Base-by-base conservation (phyloP, 371 early-diverging fungal genomes). In the Capniomyces stellatus region DNA sequence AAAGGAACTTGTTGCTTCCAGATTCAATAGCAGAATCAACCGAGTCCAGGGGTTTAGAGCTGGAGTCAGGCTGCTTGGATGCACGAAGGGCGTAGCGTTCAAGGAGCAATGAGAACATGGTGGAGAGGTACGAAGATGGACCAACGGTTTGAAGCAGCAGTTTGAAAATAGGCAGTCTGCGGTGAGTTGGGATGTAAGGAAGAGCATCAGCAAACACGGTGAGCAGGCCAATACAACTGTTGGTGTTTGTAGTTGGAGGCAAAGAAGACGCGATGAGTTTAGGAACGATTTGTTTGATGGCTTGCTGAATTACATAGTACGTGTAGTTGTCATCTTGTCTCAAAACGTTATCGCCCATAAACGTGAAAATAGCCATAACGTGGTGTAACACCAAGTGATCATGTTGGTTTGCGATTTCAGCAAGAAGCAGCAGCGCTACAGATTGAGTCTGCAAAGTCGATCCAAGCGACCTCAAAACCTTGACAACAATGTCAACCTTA, bases 311-410 rank as follows among this genome's bases (percentile, higher is more conserved):
- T 8, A 94, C 91, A 54, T 85, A 83, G 83, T 92, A 90, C 57
- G 83, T 85, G 76, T 90, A 94, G 59, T 82, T 82, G 64, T 96
- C 95, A 67, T 96, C 95, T 66, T 90, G 89, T 15, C 87, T 82
- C 54, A 93, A 59, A 0, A 90, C 83, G 59, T 86, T 91, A 46
- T 88, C 87, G n/a, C 94, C 93, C 95, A 96, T 91, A 62, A 94
- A 94, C 6, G 93, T 96, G 62, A 96, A 94, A 28, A 94, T 80
- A 21, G 92, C 88, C 87, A 96, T 92, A 51, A 92, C 84, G 65
- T 89, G 85, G 60, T 85, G 77, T 46, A 96, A 70, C 10, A 96
- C 92, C 49, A 72, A 73, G 46, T 90, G 84, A 1, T 92, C 88
- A 59, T 78, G 82, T 54, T 82, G 64, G 12, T 77, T 70, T 0